A percentile compares a stretch with the other conserved stretches of the same genome.
Evolutionary conservation across 371 early-diverging fungal species (phyloP).

Genomic region (Mortierella sp.): DNA sequence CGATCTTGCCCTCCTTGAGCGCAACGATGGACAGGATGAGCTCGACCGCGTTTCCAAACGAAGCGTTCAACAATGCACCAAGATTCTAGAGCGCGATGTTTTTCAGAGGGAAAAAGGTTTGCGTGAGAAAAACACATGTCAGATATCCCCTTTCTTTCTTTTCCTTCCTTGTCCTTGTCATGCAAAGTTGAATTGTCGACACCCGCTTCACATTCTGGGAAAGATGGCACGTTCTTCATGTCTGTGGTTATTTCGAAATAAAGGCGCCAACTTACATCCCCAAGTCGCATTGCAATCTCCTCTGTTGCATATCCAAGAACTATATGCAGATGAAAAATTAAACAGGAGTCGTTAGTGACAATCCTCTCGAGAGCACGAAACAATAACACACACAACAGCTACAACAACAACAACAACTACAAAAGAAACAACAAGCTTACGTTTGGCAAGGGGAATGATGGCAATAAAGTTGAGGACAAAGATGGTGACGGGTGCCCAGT

Average conservation of each 20-base stretch:
- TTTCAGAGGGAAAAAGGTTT: neutral
- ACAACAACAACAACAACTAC: neutral
- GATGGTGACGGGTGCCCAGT: constrained; percentile 73
- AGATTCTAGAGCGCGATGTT: constrained; percentile 78
- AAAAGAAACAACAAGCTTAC: constrained; percentile 23
- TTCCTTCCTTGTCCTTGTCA: no score
- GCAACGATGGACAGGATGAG: constrained; percentile 85
- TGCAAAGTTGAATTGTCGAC: no score
- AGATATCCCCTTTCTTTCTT: no score
- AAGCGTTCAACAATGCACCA: constrained; percentile 91
- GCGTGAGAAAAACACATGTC: neutral
- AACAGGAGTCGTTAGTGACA: neutral
- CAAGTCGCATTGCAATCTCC: constrained; percentile 62
- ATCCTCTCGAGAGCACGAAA: neutral
- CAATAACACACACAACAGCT: no score
- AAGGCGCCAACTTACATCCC: constrained; percentile 47
- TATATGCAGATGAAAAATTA: no score
- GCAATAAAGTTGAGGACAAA: constrained; percentile 92
- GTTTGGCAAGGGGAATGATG: constrained; percentile 88
- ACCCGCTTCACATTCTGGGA: no score
- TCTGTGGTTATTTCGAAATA: no score
- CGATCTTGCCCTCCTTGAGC: constrained; percentile 81
- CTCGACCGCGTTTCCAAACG: constrained; percentile 91
- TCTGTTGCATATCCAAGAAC: constrained; percentile 74
- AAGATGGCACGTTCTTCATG: neutral